Evolutionary conservation across 345 rosid species (phyloP), one percentile per base, ranked within the genome.

Genomic region (Triadica sebifera): DNA sequence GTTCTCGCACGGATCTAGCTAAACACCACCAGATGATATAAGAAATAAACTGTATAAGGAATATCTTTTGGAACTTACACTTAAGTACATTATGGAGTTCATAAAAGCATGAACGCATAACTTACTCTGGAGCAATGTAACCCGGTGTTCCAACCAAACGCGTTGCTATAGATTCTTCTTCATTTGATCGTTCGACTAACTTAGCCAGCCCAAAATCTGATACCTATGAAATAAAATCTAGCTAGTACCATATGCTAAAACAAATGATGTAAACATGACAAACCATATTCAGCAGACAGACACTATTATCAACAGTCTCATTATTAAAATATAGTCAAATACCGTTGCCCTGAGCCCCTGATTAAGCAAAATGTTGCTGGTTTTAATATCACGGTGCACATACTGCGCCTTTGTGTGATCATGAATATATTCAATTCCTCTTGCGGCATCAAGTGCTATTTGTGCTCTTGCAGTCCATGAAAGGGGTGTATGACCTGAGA

Each of bases 131-230:
- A 56, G 84, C 82, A 65, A 81, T 76, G 60, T 78, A 84, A 75
- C 82, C 86, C 3, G 71, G 81, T 13, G 86, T 84, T 65, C 86
- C 86, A 73, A 81, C 81, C 45, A 84, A 19, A 38, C 59, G n/a
- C 19, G 84, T 74, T 4, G 73, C 82, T 43, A 76, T n/a, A 5
- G 37, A 19, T 19, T 78, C 84, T 71, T 79, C 81, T 39, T 76
- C 83, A n/a, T 49, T 74, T 57, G 84, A 76, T 76, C 79, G 9
- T 58, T 84, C 83, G 11, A 78, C 79, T 51, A 78, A 75, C 52
- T 69, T 81, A 67, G 84, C 82, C 37, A 81, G 66, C 66, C 84
- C 86, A 74, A 84, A 84, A 61, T 84, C 86, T 29, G 79, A 78
- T 24, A 84, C 80, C 84, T 78, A 37, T 65, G 4, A 43, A 59